Base-by-base conservation (phyloP, 495 filamentous ascomycete genomes). In the Choiromyces venosus region DNA sequence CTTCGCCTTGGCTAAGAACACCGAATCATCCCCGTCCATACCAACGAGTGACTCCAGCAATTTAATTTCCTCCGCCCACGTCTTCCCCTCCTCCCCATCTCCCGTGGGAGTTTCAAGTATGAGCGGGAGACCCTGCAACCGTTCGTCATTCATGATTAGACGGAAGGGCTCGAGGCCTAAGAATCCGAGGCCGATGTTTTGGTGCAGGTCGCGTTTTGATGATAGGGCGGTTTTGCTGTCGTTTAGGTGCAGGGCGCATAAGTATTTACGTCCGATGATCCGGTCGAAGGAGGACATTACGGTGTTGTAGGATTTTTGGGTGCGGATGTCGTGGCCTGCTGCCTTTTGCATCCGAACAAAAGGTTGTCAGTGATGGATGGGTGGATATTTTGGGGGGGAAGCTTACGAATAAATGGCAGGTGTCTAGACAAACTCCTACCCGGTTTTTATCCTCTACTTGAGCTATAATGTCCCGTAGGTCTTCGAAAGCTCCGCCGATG, bases 361-460 rank as follows among this genome's bases (percentile, higher is more conserved):
- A 33, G 2, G 3, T 10, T 61, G 25, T 61, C 25, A 61, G 25
- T 33, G 25, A 33, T 33, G 6, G 25, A 33, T 61, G 16, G n/a
- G n/a, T n/a, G n/a, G n/a, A n/a, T n/a, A n/a, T n/a, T n/a, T n/a
- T n/a, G n/a, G n/a, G n/a, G n/a, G n/a, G n/a, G n/a, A 18, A 9
- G 46, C 75, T 72, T 76, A 77, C 88, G 79, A 97, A 97, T 76
- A 93, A 88, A 84, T 99, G 95, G 84, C 94, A 97, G 6, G 95
- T 98, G 81, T 99, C 95, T 56, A 99, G 88, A 83, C 95, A 99
- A 44, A 99, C 92, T 39, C 95, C 95, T 16, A 99, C 90, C n/a
- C 95, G 89, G 33, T 85, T 80, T 82, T 97, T 97, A 82, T 95
- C 87, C 35, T 91, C 87, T 42, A 97, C 89, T 0, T 87, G 86